Evolutionary conservation across 164 flowering plant genomes (phyloP).

Genomic region (Chimonanthus praecox): DNA sequence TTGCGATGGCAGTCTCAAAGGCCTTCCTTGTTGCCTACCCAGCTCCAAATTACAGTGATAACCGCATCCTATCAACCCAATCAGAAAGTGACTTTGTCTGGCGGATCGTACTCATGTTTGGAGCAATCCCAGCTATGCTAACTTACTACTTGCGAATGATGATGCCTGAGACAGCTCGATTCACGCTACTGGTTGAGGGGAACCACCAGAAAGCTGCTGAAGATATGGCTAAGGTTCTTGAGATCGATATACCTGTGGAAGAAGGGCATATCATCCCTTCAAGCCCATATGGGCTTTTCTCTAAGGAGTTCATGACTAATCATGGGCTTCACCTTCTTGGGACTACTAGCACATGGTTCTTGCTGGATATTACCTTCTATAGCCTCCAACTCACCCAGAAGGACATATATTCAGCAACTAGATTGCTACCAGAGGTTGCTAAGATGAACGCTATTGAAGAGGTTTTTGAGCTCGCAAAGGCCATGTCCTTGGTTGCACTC

Average conservation of each 20-base stretch:
- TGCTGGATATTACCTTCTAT: constrained; percentile 45
- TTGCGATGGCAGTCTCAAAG: constrained; percentile 23
- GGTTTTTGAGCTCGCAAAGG: constrained; percentile 26
- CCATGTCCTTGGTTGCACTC: constrained; percentile 37
- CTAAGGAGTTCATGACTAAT: constrained; percentile 11
- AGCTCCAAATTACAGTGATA: constrained; percentile 5
- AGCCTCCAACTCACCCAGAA: constrained; percentile 40
- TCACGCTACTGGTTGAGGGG: constrained; percentile 65
- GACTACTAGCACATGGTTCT: constrained; percentile 44
- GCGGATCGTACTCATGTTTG: constrained; percentile 60
- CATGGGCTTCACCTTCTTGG: constrained; percentile 44
- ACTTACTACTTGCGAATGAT: constrained; percentile 76
- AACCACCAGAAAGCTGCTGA: constrained; percentile 15
- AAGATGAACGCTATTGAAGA: constrained; percentile 37
- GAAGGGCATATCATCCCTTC: background rate
- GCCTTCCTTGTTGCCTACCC: constrained; percentile 19
- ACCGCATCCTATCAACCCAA: constrained; percentile 22
- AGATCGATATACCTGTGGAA: background rate
- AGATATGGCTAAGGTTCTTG: background rate
- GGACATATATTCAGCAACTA: constrained; percentile 35
- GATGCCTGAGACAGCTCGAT: constrained; percentile 48
- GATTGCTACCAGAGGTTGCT: constrained; percentile 13
- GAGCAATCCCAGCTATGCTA: constrained; percentile 58
- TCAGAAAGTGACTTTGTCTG: constrained; percentile 52
- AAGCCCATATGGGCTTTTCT: background rate